phyloP scores from a whole-genome alignment of 768 basidiomycete species.

The Holtermannia corniformis region DNA sequence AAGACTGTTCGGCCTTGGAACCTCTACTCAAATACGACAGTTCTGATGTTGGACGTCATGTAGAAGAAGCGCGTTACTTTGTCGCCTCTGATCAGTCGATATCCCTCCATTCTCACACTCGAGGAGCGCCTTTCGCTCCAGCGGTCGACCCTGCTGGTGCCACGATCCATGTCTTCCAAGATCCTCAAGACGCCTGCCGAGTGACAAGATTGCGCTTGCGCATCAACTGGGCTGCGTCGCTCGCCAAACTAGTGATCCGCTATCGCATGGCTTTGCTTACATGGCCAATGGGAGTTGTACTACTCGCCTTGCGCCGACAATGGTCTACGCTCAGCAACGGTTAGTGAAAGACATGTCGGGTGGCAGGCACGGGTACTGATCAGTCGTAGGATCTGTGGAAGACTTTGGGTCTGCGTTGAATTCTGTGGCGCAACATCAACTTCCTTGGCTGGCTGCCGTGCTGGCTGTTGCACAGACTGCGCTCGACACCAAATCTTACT shows the following conservation, averaged over 20 bases:
- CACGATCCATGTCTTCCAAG: slow-evolving; percentile 22
- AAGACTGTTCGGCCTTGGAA: not conserved
- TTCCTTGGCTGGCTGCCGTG: too few species aligned
- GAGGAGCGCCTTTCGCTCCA: slow-evolving; percentile 30
- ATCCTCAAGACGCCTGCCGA: slow-evolving; percentile 47
- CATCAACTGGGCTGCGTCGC: slow-evolving; percentile 61
- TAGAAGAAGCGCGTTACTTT: slow-evolving; percentile 59
- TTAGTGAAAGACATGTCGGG: too few species aligned
- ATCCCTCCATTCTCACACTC: slow-evolving; percentile 25
- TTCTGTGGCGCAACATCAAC: too few species aligned
- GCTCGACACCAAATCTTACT: too few species aligned
- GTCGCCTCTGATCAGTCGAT: slow-evolving; percentile 24
- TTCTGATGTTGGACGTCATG: slow-evolving; percentile 16
- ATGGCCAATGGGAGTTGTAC: slow-evolving; percentile 66
- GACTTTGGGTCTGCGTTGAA: too few species aligned
- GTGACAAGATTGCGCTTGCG: slow-evolving; percentile 47
- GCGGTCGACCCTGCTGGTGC: slow-evolving; percentile 5
- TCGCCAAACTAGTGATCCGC: slow-evolving; percentile 62
- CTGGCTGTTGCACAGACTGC: too few species aligned
- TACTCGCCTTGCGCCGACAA: slow-evolving; percentile 45
- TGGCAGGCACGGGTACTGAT: too few species aligned
- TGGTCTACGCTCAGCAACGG: too few species aligned
- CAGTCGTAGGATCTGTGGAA: too few species aligned
- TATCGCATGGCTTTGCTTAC: slow-evolving; percentile 63
- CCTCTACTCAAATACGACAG: not conserved